Base-by-base conservation (phyloP, 192 early-diverging fungal species). In the Jimgerdemannia flammicorona region DNA sequence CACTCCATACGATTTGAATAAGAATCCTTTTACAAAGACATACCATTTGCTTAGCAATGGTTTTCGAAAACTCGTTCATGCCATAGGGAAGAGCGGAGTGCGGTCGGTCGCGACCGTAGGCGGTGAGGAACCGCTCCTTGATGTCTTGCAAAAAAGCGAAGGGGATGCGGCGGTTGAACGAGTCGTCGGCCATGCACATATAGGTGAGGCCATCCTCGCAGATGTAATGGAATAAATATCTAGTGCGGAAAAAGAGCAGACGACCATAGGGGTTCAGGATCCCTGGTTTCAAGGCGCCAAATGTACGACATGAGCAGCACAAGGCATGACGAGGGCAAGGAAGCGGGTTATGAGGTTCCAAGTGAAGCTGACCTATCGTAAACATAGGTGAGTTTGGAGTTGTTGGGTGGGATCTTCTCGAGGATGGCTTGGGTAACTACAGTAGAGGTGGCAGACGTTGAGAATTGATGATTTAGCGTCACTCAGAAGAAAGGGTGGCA, bases 181-280 rank as follows among this genome's bases (percentile, higher is more conserved):
- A 67, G 72, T 86, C 83, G 75, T 89, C 96, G 7, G 94, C 93
- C 87, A 96, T 92, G 79, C 94, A 95, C 80, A 98, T 88, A 77
- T 94, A 98, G 4, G 92, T 93, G 63, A 95, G 77, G 14, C 91
- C 91, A 83, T 89, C 87, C 75, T 90, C 86, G 72, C 87, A 90
- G 69, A 96, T 93, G 78, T 95, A 94, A 81, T 98, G 96, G 82
- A 98, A 98, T 9, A 96, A 88, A 77, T 93, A 95, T 81, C 94
- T 92, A 73, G 9, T 20, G 54, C 29, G 42, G 64, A 63, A 19
- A 40, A 4, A 71, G 29, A 63, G 43, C 29, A 74, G 8, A 75
- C n/a, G 40, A 75, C 40, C 64, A 17, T 18, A 29, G 29, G 29
- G 29, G 29, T 29, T 29, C 0, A 29, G 29, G 29, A 78, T 17